Evolutionary conservation across 2,329 filamentous ascomycete genomes (phyloP).

Genomic region (Colletotrichum melonis): DNA sequence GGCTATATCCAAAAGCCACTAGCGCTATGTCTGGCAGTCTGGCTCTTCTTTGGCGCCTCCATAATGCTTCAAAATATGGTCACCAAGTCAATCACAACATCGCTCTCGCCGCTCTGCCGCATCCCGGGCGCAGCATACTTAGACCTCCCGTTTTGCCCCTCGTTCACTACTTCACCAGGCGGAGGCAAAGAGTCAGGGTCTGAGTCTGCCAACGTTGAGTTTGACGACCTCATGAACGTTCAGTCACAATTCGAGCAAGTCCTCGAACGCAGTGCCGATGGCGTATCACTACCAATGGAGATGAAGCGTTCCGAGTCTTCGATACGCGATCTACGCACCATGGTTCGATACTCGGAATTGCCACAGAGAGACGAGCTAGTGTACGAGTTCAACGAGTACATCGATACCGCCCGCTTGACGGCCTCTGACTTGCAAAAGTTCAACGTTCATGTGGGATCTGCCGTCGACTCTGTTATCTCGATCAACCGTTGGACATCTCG

Average conservation of each 20-base stretch:
- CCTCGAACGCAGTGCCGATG: conserved; percentile 73
- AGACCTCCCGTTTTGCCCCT: conserved; percentile 72
- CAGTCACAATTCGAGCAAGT: conserved; percentile 84
- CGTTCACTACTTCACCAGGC: conserved; percentile 16
- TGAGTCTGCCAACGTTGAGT: conserved; percentile 64
- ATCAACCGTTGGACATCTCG: conserved; percentile 82
- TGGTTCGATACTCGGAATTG: conserved; percentile 77
- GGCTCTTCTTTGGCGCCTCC: conserved; percentile 68
- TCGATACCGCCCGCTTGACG: conserved; percentile 74
- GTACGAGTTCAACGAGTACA: conserved; percentile 80
- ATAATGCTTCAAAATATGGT: conserved; percentile 72
- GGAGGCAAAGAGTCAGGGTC: conserved; percentile 27
- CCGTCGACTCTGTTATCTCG: conserved; percentile 79
- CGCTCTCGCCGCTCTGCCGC: conserved; percentile 76
- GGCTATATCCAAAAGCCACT: conserved; percentile 73
- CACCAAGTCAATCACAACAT: conserved; percentile 68
- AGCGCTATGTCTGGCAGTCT: conserved; percentile 69
- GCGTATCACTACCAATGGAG: conserved; percentile 76
- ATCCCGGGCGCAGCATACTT: conserved; percentile 74
- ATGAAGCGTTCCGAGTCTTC: conserved; percentile 83
- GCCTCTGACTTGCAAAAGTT: conserved; percentile 77
- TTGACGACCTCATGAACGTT: conserved; percentile 78
- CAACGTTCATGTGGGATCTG: conserved; percentile 79
- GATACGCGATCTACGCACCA: conserved; percentile 78
- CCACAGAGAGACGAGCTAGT: conserved; percentile 77